Evolutionary conservation across 345 rosid genomes (phyloP).

Genomic region (Ceriops decandra): DNA sequence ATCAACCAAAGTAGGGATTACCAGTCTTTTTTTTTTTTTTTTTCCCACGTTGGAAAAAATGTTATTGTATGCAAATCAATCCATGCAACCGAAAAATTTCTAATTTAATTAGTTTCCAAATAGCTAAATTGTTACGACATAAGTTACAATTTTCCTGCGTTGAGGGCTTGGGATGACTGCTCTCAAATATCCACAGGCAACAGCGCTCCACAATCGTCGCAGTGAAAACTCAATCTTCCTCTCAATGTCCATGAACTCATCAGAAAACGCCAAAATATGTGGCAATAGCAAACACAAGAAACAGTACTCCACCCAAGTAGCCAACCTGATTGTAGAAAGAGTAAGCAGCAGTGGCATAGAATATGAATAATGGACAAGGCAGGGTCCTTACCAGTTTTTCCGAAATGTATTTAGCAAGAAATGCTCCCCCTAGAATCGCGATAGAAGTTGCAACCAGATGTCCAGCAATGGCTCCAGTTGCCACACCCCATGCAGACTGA

Average conservation of each 20-base stretch:
- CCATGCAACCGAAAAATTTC: slow-evolving; percentile 1
- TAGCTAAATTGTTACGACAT: background rate
- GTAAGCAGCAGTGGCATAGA: slow-evolving; percentile 12
- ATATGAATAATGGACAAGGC: background rate
- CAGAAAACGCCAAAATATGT: slow-evolving; percentile 86
- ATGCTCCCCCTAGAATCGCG: slow-evolving; percentile 87
- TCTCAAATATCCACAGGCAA: background rate
- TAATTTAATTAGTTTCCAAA: background rate
- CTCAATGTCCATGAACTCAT: slow-evolving; percentile 9
- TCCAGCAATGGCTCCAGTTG: slow-evolving; percentile 93
- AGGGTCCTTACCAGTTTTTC: slow-evolving; percentile 68
- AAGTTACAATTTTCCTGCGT: background rate
- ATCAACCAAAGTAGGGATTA: too few relatives aligned
- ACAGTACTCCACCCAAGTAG: slow-evolving; percentile 76
- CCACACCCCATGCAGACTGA: slow-evolving; percentile 97
- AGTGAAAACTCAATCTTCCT: slow-evolving; percentile 8
- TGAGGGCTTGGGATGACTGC: background rate
- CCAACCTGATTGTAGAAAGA: slow-evolving; percentile 71
- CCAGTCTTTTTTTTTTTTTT: too few relatives aligned
- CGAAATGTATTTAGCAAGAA: slow-evolving; percentile 89
- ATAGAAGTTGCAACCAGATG: slow-evolving; percentile 79
- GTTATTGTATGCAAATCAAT: background rate
- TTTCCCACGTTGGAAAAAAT: background rate
- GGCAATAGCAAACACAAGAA: slow-evolving; percentile 81
- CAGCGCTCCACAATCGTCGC: slow-evolving; percentile 1